Percentiles rank a stretch among this genome's conserved stretches.
These are phyloP conservation scores for Cladosporium halotolerans DNA, from an alignment of 2,329 filamentous ascomycete species.

Conservation along the genomic window DNA sequence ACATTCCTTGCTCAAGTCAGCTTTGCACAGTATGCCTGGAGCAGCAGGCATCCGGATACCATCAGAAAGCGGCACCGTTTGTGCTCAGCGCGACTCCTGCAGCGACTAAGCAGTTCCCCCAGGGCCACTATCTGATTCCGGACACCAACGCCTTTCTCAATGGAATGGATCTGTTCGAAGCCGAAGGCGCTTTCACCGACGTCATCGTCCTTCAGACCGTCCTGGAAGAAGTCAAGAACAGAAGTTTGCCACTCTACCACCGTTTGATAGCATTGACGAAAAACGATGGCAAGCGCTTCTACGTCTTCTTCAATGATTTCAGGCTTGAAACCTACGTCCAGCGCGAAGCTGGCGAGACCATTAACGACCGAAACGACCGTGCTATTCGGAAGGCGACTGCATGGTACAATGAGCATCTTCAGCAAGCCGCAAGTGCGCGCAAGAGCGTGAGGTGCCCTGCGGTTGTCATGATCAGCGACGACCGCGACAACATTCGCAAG, in stretches of 20 bases:
- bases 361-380: slow-evolving; percentile 95
- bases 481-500: slow-evolving; percentile 79
- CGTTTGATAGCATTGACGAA: slow-evolving; percentile 83
- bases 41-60: slow-evolving; percentile 61
- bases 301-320: slow-evolving; percentile 99
- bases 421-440: slow-evolving; percentile 52
- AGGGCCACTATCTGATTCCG: slow-evolving; percentile 89
- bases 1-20: slow-evolving; percentile 94
- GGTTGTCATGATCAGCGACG: slow-evolving; percentile 90
- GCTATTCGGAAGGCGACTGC: slow-evolving; percentile 78
- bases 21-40: slow-evolving; percentile 72
- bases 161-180: slow-evolving; percentile 95
- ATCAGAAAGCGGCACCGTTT: slow-evolving; percentile 70
- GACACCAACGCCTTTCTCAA: slow-evolving; percentile 95
- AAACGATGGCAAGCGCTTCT: slow-evolving; percentile 94
- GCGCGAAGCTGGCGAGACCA: slow-evolving; percentile 69
- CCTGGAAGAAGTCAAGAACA: slow-evolving; percentile 89
- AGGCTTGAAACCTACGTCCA: slow-evolving; percentile 81
- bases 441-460: slow-evolving; percentile 57
- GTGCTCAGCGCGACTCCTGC: slow-evolving; percentile 84
- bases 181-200: slow-evolving; percentile 85
- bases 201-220: slow-evolving; percentile 96
- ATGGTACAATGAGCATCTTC: slow-evolving; percentile 85
- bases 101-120: slow-evolving; percentile 72
- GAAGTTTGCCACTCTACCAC: slow-evolving; percentile 91